Percentiles rank a stretch among this genome's conserved stretches.
These are phyloP conservation scores for Dacryopinax spathularia DNA, from an alignment of 768 basidiomycete species.

Conservation along the genomic window DNA sequence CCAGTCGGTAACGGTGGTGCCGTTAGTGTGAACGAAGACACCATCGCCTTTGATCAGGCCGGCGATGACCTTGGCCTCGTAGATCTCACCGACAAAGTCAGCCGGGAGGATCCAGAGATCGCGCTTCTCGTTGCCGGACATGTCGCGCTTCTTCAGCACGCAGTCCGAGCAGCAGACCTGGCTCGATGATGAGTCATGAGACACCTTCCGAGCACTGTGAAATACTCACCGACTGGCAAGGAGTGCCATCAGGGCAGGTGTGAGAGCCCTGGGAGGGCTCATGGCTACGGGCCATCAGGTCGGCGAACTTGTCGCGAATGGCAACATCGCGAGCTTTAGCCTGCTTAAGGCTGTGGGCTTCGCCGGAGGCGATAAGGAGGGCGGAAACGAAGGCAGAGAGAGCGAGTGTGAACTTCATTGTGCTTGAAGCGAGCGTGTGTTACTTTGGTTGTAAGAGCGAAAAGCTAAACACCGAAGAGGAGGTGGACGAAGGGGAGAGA, in stretches of 20 bases:
- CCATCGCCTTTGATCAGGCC: neutral
- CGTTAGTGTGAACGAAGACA: neutral
- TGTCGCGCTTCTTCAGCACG: neutral
- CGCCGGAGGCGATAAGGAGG: neutral
- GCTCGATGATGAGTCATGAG: no score
- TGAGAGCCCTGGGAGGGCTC: neutral
- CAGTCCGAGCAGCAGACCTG: neutral
- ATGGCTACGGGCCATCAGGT: neutral
- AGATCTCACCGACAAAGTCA: neutral
- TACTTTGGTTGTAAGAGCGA: neutral
- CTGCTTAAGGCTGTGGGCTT: neutral
- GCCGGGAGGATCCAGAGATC: neutral
- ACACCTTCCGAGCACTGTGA: no score
- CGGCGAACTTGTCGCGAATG: neutral
- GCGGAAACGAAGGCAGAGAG: neutral
- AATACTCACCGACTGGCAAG: neutral
- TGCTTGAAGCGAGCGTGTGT: neutral
- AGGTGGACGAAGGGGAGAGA: neutral
- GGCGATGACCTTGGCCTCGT: neutral
- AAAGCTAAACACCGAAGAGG: neutral
- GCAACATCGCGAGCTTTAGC: neutral
- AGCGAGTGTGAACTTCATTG: neutral
- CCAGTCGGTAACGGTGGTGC: neutral
- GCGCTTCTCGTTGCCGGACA: neutral
- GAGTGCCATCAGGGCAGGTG: neutral